Percentiles rank a stretch among this genome's conserved stretches.
Evolutionary conservation across 805 yeast genomes (phyloP).

Genomic region (Starmerella apis): DNA sequence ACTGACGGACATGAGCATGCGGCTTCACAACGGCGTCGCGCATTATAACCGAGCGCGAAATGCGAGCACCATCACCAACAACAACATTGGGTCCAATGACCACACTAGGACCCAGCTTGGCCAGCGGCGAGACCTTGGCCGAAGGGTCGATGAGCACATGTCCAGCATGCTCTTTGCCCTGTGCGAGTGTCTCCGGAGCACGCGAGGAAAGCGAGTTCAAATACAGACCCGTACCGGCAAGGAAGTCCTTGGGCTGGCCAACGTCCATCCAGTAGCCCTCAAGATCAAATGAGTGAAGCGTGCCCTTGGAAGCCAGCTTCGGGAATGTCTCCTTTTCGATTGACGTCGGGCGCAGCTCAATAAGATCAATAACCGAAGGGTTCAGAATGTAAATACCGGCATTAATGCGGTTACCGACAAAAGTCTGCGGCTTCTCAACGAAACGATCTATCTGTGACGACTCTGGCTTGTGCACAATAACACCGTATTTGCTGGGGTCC

Average conservation of each 20-base stretch:
- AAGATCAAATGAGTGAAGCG: constrained; percentile 87
- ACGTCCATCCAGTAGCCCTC: constrained; percentile 99
- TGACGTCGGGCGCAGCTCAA: constrained; percentile 97
- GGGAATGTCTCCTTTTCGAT: constrained; percentile 99
- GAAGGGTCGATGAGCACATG: constrained; percentile 91
- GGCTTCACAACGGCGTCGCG: constrained; percentile 86
- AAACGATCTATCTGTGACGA: constrained; percentile 95
- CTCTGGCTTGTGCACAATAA: constrained; percentile 91
- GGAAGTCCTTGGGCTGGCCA: constrained; percentile 99
- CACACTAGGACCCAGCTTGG: constrained; percentile 97
- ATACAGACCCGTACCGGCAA: constrained; percentile 90
- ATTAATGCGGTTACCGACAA: constrained; percentile 98
- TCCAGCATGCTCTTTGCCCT: constrained; percentile 64
- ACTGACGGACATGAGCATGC: constrained; percentile 95
- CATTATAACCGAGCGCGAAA: constrained; percentile 87
- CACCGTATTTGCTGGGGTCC: constrained; percentile 99
- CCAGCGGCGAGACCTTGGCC: constrained; percentile 83
- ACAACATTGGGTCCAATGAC: constrained; percentile 93
- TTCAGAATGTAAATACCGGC: constrained; percentile 97
- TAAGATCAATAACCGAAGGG: constrained; percentile 93
- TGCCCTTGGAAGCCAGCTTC: constrained; percentile 73
- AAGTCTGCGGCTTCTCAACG: constrained; percentile 98
- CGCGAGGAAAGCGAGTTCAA: constrained; percentile 77
- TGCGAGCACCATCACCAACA: constrained; percentile 97
- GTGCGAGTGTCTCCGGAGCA: constrained; percentile 55